Base-by-base conservation (phyloP, 2,329 filamentous ascomycete species). In the Epichloe sp. region DNA sequence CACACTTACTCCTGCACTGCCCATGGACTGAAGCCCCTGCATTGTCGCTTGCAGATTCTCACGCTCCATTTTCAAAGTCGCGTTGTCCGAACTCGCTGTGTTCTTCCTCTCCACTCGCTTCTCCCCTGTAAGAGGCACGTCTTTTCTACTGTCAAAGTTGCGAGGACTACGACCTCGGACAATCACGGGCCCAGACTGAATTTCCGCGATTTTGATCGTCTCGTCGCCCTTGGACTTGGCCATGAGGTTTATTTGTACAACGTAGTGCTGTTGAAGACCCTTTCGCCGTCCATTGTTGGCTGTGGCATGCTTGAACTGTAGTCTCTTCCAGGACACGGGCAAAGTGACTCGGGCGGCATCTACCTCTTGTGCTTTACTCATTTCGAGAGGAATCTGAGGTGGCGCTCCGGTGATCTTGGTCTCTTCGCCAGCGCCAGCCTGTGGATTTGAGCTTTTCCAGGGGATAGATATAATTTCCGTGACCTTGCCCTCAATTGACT, bases 391-490 rank as follows among this genome's bases (percentile, higher is more conserved):
- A 44, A 80, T 70, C 50, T 73, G 72, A 0, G 77, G 74, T 37
- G 80, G 80, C 3, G 77, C 69, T 11, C 71, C 62, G 3, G 65
- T 71, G 3, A 70, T 68, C 58, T 75, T 79, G 51, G 67, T 63
- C 55, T 74, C 77, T 59, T 79, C 74, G 17, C 66, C 65, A 2
- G 65, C 65, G 2, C 65, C 65, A 2, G 71, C 62, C 60, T 77
- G 65, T 63, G 83, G 59, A 69, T 82, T 61, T 71, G 84, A 62
- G 77, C 73, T 94, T 71, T 96, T 96, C 90, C 91, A 96, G 0
- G 91, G 91, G 46, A 97, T 93, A 0, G 86, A 93, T 53, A 97
- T 96, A 54, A 97, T 95, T 68, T 96, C 94, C 5, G 94, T 91
- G 0, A 81, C 62, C 62, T 95, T 95, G 47, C 88, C 87, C 64